Conservation (phyloP, 2,329 filamentous ascomycete genomes). For the Macrophomina tecta region DNA sequence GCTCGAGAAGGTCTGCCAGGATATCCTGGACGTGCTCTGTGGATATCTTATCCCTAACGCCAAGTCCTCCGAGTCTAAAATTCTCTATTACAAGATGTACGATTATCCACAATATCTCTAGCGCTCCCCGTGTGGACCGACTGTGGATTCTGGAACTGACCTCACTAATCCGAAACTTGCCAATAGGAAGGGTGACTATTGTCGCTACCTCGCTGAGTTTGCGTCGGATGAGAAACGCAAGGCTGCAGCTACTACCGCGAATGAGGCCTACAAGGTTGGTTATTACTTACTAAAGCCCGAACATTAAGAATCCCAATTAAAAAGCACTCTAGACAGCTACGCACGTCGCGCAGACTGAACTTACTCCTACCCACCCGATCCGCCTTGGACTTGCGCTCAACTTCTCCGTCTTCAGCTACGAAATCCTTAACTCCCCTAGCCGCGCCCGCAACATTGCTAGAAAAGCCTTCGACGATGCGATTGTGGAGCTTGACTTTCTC, state of each 20-base stretch:
- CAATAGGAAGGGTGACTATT: slow-evolving; percentile 96
- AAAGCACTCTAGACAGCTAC: slow-evolving; percentile 63
- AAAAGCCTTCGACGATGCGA: slow-evolving; percentile 95
- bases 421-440: slow-evolving; percentile 98
- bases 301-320: slow-evolving; percentile 1
- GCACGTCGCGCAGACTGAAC: slow-evolving; percentile 86
- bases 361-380: slow-evolving; percentile 91
- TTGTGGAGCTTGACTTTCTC: slow-evolving; percentile 97
- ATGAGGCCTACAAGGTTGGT: slow-evolving; percentile 87
- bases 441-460: slow-evolving; percentile 98
- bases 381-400: slow-evolving; percentile 90
- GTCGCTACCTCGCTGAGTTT: slow-evolving; percentile 98
- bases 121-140: not conserved
- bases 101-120: slow-evolving; percentile 38
- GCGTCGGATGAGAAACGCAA: slow-evolving; percentile 94
- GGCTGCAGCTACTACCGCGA: slow-evolving; percentile 89
- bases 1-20: slow-evolving; percentile 96
- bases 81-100: slow-evolving; percentile 99
- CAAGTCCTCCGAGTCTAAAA: slow-evolving; percentile 96
- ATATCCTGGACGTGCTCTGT: slow-evolving; percentile 94
- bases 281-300: not conserved
- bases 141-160: not conserved
- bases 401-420: slow-evolving; percentile 99
- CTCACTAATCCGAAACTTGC: slow-evolving; percentile 1
- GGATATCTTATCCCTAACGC: slow-evolving; percentile 92